These are phyloP conservation scores for Annulohypoxylon bovei DNA, from an alignment of 495 filamentous ascomycete genomes.

Conservation along the genomic window DNA sequence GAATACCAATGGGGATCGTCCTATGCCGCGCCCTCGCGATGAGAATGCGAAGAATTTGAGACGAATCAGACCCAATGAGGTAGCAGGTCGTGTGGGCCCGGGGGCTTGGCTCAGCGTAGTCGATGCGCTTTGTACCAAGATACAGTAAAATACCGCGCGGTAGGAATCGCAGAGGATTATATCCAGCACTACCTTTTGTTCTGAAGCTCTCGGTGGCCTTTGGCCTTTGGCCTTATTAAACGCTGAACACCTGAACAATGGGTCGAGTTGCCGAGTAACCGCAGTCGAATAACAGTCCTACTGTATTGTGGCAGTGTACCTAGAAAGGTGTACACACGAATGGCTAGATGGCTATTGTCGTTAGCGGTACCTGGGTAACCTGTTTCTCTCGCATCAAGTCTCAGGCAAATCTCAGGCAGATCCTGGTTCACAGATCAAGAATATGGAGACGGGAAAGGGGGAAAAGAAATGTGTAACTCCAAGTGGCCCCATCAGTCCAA, in stretches of 20 bases:
- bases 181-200: not conserved
- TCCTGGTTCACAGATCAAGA: not conserved
- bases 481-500: slow-evolving; percentile 7
- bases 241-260: not conserved
- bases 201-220: slow-evolving; percentile 3
- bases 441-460: not conserved
- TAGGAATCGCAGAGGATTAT: too few relatives aligned
- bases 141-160: slow-evolving; percentile 24
- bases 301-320: slow-evolving; percentile 22
- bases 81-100: slow-evolving; percentile 38
- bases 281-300: slow-evolving; percentile 16
- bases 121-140: slow-evolving; percentile 7
- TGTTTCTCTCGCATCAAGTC: not conserved
- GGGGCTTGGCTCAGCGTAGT: slow-evolving; percentile 29
- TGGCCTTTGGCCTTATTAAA: slow-evolving; percentile 13
- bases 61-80: slow-evolving; percentile 36
- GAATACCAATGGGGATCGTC: slow-evolving; percentile 40
- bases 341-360: not conserved
- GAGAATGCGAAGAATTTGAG: slow-evolving; percentile 24
- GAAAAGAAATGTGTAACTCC: slow-evolving; percentile 7
- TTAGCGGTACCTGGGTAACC: not conserved
- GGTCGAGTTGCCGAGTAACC: slow-evolving; percentile 2
- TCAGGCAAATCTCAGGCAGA: slow-evolving; percentile 3
- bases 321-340: not conserved
- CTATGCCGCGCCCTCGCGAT: slow-evolving; percentile 33